A percentile compares a stretch with the other conserved stretches of the same genome.
Conservation (phyloP, 176 grass and related monocot genomes). For the Neostapfia colusana region DNA sequence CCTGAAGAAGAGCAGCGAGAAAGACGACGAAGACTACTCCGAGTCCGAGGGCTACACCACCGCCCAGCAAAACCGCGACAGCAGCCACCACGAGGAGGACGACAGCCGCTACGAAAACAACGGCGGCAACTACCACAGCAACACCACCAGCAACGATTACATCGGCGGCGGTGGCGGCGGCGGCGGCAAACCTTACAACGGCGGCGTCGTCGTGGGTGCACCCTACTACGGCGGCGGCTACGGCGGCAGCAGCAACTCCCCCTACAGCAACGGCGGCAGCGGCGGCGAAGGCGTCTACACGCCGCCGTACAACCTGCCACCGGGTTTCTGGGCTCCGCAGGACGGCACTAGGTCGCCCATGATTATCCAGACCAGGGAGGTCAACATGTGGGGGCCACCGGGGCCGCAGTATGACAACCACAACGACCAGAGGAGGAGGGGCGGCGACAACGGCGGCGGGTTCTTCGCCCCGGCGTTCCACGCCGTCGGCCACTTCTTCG, state of each 20-base stretch:
- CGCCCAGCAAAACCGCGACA: background rate
- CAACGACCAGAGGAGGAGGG: background rate
- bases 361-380: constrained; percentile 39
- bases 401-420: background rate
- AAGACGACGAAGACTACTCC: background rate
- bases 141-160: background rate
- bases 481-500: constrained; percentile 50
- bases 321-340: constrained; percentile 2
- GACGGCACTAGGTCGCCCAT: constrained; percentile 34
- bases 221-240: background rate
- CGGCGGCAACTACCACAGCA: background rate
- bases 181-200: background rate
- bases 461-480: constrained; percentile 43
- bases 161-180: background rate
- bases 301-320: constrained; percentile 1
- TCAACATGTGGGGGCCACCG: constrained; percentile 32
- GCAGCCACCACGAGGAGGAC: background rate
- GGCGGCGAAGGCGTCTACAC: background rate
- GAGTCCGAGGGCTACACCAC: background rate
- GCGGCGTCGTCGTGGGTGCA: background rate
- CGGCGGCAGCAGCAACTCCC: too few relatives aligned
- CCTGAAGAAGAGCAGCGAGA: constrained; percentile 26
- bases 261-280: background rate
- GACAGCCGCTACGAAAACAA: background rate
- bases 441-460: constrained; percentile 17